A percentile compares a stretch with the other conserved stretches of the same genome.
These are phyloP conservation scores for Candida andamanensis DNA, from an alignment of 805 yeast species.

Conservation along the genomic window DNA sequence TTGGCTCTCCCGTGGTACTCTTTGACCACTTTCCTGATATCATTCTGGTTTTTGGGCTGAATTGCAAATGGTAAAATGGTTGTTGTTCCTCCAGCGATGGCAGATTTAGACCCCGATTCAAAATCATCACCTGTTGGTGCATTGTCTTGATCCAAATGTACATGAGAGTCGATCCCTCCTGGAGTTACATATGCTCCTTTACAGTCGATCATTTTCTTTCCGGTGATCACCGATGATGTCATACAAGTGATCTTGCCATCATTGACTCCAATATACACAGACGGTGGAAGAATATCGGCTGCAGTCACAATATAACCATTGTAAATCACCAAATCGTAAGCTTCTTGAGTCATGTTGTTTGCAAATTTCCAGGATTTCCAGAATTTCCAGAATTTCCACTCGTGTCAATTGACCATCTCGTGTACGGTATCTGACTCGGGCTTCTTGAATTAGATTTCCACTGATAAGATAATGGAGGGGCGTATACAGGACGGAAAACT, in stretches of 20 bases:
- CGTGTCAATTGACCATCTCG: no score
- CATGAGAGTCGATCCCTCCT: slow-evolving; percentile 49
- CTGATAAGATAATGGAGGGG: no score
- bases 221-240: slow-evolving; percentile 23
- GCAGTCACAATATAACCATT: slow-evolving; percentile 28
- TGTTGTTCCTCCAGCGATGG: slow-evolving; percentile 49
- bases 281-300: slow-evolving; percentile 23
- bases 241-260: slow-evolving; percentile 35
- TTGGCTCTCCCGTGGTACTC: slow-evolving; percentile 5
- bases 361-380: neutral
- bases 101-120: slow-evolving; percentile 40
- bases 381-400: no score
- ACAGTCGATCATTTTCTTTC: slow-evolving; percentile 35
- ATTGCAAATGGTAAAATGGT: slow-evolving; percentile 44
- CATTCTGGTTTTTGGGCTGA: slow-evolving; percentile 29
- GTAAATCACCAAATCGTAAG: slow-evolving; percentile 19
- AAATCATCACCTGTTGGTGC: slow-evolving; percentile 41
- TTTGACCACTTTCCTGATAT: slow-evolving; percentile 18
- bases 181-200: slow-evolving; percentile 46
- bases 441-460: no score
- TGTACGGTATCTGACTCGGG: no score
- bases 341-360: neutral
- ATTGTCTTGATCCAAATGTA: slow-evolving; percentile 40
- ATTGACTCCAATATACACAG: slow-evolving; percentile 36
- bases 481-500: no score